Evolutionary conservation across 2,329 filamentous ascomycete species (phyloP), one percentile per base, ranked within the genome.

Genomic region (Tolypocladium nubicola): DNA sequence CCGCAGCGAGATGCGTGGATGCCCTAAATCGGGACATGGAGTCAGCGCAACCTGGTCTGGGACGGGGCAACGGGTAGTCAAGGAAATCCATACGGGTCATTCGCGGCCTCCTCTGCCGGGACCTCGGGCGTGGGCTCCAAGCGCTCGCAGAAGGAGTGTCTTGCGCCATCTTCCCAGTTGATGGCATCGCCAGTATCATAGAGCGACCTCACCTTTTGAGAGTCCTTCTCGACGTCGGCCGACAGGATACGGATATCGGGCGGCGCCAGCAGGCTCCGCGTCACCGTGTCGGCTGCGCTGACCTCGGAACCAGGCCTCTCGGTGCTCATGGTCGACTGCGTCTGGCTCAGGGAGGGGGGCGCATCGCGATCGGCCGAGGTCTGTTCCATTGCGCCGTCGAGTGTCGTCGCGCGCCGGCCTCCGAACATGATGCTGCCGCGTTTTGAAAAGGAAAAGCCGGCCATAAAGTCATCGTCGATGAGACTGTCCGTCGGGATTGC

Each of bases 131-230:
- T 75, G 63, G 79, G 75, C 66, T 76, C 75, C 60, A 76, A 71
- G 60, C 73, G 75, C 66, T 77, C 79, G 69, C 72, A 74, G 63
- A 76, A 76, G 67, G 73, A 76, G 67, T 68, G 73, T 63, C 74
- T 70, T 60, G 70, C 74, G 61, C 79, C 78, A 67, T 80, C 76
- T 70, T 81, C 78, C 76, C 76, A 80, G 62, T 71, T 73, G 71
- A 78, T 70, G 70, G 69, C 71, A 68, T 80, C 79, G 73, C 76
- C 77, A 67, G 76, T 75, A 74, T 79, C 77, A 77, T 84, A 84
- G 73, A 84, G 81, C 72, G 80, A 84, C 77, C 81, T 83, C 78
- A 84, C 81, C 78, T 84, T 83, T 80, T 81, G 79, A 74, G 81
- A 84, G 74, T 84, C 81, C 73, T 79, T 79, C 75, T 84, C 80